Percentiles rank a stretch among this genome's conserved stretches.
These are phyloP conservation scores for Phaffia tasmanica DNA, from an alignment of 768 basidiomycete species.

Conservation along the genomic window DNA sequence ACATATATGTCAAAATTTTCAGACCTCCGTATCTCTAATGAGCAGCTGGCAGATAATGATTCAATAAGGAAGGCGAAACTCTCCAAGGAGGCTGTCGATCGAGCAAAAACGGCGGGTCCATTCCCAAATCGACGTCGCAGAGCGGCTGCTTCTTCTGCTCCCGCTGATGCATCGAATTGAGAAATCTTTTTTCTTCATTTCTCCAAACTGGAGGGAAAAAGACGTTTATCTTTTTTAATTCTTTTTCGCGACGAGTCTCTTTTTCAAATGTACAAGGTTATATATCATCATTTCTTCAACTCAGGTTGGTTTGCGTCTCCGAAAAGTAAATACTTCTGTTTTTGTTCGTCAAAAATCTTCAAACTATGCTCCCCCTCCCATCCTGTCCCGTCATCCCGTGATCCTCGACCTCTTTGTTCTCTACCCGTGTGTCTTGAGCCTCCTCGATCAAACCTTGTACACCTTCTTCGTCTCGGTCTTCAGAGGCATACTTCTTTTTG, in stretches of 20 bases:
- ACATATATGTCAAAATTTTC: background rate
- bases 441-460: too few species aligned
- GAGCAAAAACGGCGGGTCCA: conserved; percentile 1
- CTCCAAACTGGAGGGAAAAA: too few species aligned
- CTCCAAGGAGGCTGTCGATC: background rate
- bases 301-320: too few species aligned
- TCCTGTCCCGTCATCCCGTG: background rate
- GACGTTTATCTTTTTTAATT: too few species aligned
- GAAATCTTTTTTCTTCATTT: too few species aligned
- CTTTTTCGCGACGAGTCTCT: too few species aligned
- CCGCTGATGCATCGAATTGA: background rate
- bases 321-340: too few species aligned
- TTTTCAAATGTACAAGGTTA: too few species aligned
- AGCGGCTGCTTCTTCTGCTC: background rate
- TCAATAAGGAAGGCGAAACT: conserved; percentile 17
- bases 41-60: conserved; percentile 21
- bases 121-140: conserved; percentile 21
- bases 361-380: too few species aligned
- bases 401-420: background rate
- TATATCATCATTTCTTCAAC: too few species aligned
- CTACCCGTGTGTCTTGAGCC: background rate
- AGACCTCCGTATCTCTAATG: conserved; percentile 20
- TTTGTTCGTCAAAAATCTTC: too few species aligned
- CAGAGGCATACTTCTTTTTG: background rate
- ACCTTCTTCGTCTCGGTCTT: too few species aligned